These are phyloP conservation scores for Ustilago xerochloae DNA, from an alignment of 1,284 basidiomycete species.

Conservation along the genomic window DNA sequence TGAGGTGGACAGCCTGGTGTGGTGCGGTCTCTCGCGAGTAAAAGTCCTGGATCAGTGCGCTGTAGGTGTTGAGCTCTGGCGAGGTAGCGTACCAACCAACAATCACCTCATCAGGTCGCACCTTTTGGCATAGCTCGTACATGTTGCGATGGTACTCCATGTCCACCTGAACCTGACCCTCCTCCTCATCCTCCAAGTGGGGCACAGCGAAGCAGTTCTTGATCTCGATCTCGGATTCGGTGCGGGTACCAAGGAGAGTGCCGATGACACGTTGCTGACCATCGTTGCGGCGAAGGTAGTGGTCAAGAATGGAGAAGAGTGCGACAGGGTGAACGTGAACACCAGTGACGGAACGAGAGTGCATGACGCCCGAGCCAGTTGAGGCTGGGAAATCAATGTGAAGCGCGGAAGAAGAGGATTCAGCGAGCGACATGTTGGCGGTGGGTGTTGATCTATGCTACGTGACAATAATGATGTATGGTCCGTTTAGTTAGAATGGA, in stretches of 20 bases:
- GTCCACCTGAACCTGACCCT: constrained; percentile 78
- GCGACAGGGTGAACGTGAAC: constrained; percentile 70
- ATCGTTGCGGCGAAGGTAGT: constrained; percentile 89
- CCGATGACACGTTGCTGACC: constrained; percentile 82
- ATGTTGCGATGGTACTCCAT: constrained; percentile 95
- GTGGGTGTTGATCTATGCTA: not conserved
- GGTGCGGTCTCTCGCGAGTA: constrained; percentile 91
- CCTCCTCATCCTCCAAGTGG: constrained; percentile 77
- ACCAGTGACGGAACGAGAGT: constrained; percentile 63
- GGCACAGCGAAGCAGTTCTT: constrained; percentile 65
- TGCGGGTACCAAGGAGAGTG: constrained; percentile 88
- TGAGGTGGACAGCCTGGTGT: constrained; percentile 90
- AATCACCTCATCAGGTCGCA: constrained; percentile 85
- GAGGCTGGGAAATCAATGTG: constrained; percentile 66
- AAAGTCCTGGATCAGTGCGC: constrained; percentile 97
- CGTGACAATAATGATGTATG: not conserved
- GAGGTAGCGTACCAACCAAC: constrained; percentile 78
- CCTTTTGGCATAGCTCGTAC: constrained; percentile 88
- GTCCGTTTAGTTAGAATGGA: too few relatives aligned
- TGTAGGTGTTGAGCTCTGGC: constrained; percentile 91
- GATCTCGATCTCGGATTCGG: constrained; percentile 71
- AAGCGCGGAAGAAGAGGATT: constrained; percentile 60
- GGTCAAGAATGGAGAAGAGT: constrained; percentile 94
- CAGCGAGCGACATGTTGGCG: constrained; percentile 48
- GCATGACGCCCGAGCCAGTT: constrained; percentile 59